phyloP scores from a whole-genome alignment of 2,329 filamentous ascomycete species.

The Chaetomium sp. region DNA sequence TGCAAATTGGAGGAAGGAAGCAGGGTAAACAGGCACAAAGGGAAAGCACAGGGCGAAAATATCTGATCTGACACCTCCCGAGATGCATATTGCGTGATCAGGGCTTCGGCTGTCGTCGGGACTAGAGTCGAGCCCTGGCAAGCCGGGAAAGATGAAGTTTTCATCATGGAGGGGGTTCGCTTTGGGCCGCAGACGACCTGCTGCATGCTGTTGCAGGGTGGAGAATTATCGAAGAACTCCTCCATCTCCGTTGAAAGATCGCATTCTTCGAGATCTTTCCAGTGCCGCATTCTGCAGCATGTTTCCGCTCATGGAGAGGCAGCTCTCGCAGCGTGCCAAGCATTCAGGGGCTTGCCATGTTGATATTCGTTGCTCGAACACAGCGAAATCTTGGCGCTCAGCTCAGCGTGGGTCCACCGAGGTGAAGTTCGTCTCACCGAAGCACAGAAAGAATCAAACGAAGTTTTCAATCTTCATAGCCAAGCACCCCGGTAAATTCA shows the following conservation, averaged over 20 bases:
- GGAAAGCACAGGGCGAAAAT: background rate
- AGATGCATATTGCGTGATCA: slow-evolving; percentile 16
- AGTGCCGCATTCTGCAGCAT: background rate
- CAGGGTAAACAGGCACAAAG: background rate
- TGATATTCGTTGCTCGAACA: slow-evolving; percentile 8
- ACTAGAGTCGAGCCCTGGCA: background rate
- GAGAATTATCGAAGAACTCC: no score
- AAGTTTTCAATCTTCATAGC: slow-evolving; percentile 19
- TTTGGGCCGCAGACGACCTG: no score
- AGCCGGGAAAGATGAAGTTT: background rate
- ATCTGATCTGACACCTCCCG: slow-evolving; percentile 8
- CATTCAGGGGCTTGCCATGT: slow-evolving; percentile 8
- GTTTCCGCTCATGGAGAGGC: no score
- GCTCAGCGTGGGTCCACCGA: background rate
- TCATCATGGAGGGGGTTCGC: no score
- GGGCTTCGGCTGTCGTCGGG: slow-evolving; percentile 9
- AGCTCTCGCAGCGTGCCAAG: background rate
- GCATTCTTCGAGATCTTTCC: no score
- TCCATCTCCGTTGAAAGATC: no score
- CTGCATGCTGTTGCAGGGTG: no score
- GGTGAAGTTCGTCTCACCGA: background rate
- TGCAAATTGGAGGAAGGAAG: background rate
- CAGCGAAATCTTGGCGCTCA: slow-evolving; percentile 5
- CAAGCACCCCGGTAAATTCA: background rate
- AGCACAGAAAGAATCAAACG: background rate